phyloP scores from a whole-genome alignment of 305 asterid species.

The Fraxinus greggii region DNA sequence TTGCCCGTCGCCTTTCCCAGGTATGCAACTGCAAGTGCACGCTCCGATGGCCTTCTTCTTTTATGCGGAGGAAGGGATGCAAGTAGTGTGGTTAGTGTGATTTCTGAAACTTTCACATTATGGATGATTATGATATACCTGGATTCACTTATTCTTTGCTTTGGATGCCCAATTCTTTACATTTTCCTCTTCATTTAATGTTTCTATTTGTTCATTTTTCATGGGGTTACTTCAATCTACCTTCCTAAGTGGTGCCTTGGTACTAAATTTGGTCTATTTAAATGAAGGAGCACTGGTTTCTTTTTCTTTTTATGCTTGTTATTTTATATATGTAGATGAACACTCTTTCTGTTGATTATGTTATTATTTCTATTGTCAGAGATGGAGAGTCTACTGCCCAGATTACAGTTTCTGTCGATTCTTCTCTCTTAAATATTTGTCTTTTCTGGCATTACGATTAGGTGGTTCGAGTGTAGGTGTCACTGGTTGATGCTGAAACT shows the following conservation, averaged over 20 bases:
- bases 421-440: not conserved
- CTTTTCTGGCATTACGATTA: not conserved
- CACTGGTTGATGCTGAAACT: conserved; percentile 9
- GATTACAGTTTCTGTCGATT: not conserved
- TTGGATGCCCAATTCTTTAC: not conserved
- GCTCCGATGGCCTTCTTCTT: conserved; percentile 99
- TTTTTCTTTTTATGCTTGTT: conserved; percentile 4
- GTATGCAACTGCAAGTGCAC: conserved; percentile 99
- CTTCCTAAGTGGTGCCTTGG: not conserved
- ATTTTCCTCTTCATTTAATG: conserved; percentile 6
- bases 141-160: conserved; percentile 17
- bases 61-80: conserved; percentile 99
- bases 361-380: not conserved
- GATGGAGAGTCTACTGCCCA: not conserved
- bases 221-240: not conserved
- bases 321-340: not conserved
- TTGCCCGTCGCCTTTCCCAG: conserved; percentile 38
- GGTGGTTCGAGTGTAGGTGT: not conserved
- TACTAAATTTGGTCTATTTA: conserved; percentile 14
- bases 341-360: not conserved
- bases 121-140: not conserved
- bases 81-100: conserved; percentile 80
- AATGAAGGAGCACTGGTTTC: not conserved
- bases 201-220: not conserved
- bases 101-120: conserved; percentile 11